Conservation (phyloP, 169 alveolate species). For the Eimeria mitis region DNA sequence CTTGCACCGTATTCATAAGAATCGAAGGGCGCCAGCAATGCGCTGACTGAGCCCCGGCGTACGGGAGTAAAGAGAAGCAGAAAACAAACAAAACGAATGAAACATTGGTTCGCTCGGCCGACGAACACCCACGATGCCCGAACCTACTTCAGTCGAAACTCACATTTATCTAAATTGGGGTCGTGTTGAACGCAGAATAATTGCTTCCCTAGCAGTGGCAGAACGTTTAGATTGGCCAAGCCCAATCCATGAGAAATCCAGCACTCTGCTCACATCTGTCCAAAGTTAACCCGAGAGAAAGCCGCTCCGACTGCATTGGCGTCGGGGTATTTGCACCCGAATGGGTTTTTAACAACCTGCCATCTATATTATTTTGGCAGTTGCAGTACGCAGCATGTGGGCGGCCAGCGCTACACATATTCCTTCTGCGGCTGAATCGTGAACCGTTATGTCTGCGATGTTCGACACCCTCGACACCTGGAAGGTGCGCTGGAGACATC, state of each 20-base stretch:
- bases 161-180: neutral
- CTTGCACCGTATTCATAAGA: neutral
- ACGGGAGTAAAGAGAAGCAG: neutral
- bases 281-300: neutral
- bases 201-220: neutral
- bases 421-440: neutral
- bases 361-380: neutral
- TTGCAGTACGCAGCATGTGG: neutral
- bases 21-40: neutral
- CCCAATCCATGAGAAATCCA: neutral
- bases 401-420: neutral
- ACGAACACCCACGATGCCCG: neutral
- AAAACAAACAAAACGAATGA: neutral
- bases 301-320: neutral
- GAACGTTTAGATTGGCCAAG: neutral
- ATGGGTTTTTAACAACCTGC: too few species aligned
- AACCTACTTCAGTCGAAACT: too few species aligned
- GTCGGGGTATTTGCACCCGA: neutral
- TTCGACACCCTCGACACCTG: neutral
- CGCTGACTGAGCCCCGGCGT: neutral
- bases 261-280: neutral
- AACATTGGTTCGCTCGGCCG: too few species aligned
- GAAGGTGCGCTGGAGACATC: neutral
- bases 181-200: neutral
- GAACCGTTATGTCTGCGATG: neutral